A percentile compares a stretch with the other conserved stretches of the same genome.
phyloP scores from a whole-genome alignment of 495 filamentous ascomycete species.

The Hypoxylon perforatum region DNA sequence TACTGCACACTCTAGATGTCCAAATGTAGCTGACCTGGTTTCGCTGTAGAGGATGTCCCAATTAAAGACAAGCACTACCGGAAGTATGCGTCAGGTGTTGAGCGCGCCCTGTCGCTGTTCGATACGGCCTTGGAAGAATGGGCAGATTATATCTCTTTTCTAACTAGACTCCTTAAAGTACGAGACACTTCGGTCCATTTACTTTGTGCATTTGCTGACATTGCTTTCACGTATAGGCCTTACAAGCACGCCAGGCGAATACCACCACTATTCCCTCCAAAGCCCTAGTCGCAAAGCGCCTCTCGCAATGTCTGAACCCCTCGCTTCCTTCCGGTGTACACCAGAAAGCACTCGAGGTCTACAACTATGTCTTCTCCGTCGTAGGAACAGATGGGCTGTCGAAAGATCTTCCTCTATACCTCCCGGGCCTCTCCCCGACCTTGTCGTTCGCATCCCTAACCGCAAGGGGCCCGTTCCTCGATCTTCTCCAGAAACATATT shows the following conservation, averaged over 20 bases:
- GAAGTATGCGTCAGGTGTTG: slow-evolving; percentile 88
- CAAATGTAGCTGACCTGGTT: slow-evolving; percentile 21
- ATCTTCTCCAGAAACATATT: slow-evolving; percentile 83
- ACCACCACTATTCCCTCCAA: slow-evolving; percentile 83
- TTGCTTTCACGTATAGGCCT: slow-evolving; percentile 66
- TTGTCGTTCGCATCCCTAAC: slow-evolving; percentile 93
- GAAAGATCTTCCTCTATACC: slow-evolving; percentile 83
- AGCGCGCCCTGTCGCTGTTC: slow-evolving; percentile 88
- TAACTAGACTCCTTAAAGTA: slow-evolving; percentile 91
- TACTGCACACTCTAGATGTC: neutral
- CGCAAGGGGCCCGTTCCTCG: slow-evolving; percentile 83
- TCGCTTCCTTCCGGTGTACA: slow-evolving; percentile 96
- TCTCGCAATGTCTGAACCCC: slow-evolving; percentile 95
- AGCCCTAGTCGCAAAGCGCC: slow-evolving; percentile 82
- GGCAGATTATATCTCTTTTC: slow-evolving; percentile 98
- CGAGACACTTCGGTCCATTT: slow-evolving; percentile 1
- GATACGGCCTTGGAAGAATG: slow-evolving; percentile 96
- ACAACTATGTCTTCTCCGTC: slow-evolving; percentile 83
- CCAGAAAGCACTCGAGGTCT: slow-evolving; percentile 96
- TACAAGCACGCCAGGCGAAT: slow-evolving; percentile 84
- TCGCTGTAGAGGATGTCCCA: slow-evolving; percentile 66
- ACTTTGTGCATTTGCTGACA: slow-evolving; percentile 23
- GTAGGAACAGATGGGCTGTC: slow-evolving; percentile 81
- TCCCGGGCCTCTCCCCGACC: slow-evolving; percentile 87
- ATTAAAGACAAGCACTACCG: slow-evolving; percentile 92